phyloP scores from a whole-genome alignment of 2,329 filamentous ascomycete species.

The Penicillium glabrum region DNA sequence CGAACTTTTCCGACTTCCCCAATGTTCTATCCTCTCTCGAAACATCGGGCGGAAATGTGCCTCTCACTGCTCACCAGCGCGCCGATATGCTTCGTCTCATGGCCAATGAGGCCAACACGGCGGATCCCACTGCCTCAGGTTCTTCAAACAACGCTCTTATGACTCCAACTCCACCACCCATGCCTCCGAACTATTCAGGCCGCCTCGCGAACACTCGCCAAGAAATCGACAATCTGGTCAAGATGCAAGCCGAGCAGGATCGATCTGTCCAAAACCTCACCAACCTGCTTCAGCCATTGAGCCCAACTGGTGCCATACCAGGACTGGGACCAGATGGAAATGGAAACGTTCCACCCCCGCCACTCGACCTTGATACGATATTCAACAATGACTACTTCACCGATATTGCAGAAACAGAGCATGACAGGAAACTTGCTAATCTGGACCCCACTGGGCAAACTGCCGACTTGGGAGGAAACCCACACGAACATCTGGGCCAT shows the following conservation, averaged over 20 bases:
- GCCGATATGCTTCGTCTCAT: constrained; percentile 50
- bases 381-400: constrained; percentile 59
- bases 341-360: constrained; percentile 42
- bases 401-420: constrained; percentile 37
- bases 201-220: constrained; percentile 65
- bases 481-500: constrained; percentile 17
- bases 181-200: constrained; percentile 50
- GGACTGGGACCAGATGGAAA: constrained; percentile 55
- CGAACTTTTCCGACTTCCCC: constrained; percentile 44
- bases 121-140: constrained; percentile 37
- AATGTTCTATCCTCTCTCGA: constrained; percentile 48
- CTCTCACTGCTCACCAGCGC: constrained; percentile 47
- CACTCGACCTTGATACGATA: constrained; percentile 58
- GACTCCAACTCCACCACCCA: constrained; percentile 55
- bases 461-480: constrained; percentile 14
- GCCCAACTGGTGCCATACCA: constrained; percentile 75
- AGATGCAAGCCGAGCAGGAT: constrained; percentile 76
- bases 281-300: constrained; percentile 73
- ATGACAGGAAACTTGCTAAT: constrained; percentile 23
- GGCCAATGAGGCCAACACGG: constrained; percentile 46
- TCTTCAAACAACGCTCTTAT: constrained; percentile 57
- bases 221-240: constrained; percentile 76
- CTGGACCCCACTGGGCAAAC: constrained; percentile 20
- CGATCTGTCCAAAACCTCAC: constrained; percentile 73
- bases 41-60: constrained; percentile 42